These are phyloP conservation scores for Hordeum vulgare DNA, from an alignment of 176 grass and related monocot species.

Conservation along the genomic window MorexV3_pseudomolecules_assembly NC_058522.1:108959869-108960368, in stretches of 20 bases:
- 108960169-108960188: neutral
- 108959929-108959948: too few species aligned
- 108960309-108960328: neutral
- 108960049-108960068: neutral
- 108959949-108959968: too few species aligned
- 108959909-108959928: neutral
- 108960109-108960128: neutral
- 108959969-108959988: too few species aligned
- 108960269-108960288: constrained; percentile 4
- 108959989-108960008: too few species aligned
- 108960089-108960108: neutral
- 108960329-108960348: neutral
- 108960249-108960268: neutral
- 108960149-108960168: neutral
- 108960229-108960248: neutral
- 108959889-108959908: neutral
- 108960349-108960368: neutral
- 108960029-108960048: neutral
- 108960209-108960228: neutral
- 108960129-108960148: neutral
- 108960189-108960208: neutral
- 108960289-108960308: neutral
- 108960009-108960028: neutral
- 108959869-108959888: neutral
- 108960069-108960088: neutral